These are phyloP conservation scores for Rhododendron griersonianum DNA, from an alignment of 148 eudicot species.

Conservation along the genomic window DNA sequence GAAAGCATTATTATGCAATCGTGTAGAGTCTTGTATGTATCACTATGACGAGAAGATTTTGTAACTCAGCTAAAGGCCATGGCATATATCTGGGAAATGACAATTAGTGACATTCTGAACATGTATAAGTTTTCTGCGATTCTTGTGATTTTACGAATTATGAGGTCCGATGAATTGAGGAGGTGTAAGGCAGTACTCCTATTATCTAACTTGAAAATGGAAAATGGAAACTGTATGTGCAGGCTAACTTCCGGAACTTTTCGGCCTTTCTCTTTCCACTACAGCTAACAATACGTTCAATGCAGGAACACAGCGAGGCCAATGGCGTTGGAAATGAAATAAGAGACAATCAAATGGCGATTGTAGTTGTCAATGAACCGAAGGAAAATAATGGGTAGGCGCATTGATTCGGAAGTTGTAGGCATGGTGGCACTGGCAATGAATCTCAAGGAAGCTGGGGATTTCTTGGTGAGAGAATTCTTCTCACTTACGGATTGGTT, in stretches of 20 bases:
- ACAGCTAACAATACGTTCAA: neutral
- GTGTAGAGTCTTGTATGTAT: neutral
- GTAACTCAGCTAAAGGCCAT: neutral
- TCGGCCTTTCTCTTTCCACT: neutral
- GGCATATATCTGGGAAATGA: neutral
- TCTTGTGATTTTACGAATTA: neutral
- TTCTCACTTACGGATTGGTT: neutral
- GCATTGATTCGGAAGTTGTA: neutral
- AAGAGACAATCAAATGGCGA: neutral
- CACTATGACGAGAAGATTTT: neutral
- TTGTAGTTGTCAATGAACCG: neutral
- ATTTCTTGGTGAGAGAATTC: neutral
- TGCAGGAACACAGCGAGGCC: slow-evolving; percentile 19
- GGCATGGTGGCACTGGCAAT: neutral
- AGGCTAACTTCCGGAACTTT: neutral
- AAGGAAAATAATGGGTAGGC: neutral
- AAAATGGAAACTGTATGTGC: neutral
- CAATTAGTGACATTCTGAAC: neutral
- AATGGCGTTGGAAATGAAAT: slow-evolving; percentile 16
- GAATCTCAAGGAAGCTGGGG: neutral
- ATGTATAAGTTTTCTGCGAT: neutral
- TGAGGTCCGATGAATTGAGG: neutral
- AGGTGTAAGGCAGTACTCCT: neutral
- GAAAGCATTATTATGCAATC: neutral
- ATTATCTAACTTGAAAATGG: neutral